These are phyloP conservation scores for Lasiodiplodia hormozganensis DNA, from an alignment of 2,329 filamentous ascomycete genomes.

Conservation along the genomic window DNA sequence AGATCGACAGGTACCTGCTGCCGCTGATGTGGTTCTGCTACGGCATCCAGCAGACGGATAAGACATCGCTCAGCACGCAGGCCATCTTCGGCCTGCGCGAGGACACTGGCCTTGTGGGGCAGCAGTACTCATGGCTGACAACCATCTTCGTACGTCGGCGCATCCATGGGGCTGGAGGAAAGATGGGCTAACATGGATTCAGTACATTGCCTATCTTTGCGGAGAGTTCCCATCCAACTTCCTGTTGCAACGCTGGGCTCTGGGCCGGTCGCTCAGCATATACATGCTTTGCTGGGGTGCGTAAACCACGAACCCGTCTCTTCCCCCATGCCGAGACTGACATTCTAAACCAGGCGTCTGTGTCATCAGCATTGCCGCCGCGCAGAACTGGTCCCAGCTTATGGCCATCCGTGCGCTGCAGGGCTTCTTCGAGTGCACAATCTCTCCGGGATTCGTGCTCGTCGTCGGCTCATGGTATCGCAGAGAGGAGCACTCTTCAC, in stretches of 20 bases:
- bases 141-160: constrained; percentile 55
- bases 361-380: constrained; percentile 27
- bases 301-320: not conserved
- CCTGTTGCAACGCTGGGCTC: constrained; percentile 30
- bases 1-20: constrained; percentile 28
- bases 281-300: constrained; percentile 29
- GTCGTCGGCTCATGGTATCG: constrained; percentile 46
- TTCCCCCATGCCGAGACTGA: not conserved
- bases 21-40: constrained; percentile 45
- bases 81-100: constrained; percentile 59
- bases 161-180: not conserved
- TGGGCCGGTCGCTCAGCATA: constrained; percentile 29
- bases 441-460: constrained; percentile 45
- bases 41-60: constrained; percentile 65
- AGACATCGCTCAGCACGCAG: constrained; percentile 51
- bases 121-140: constrained; percentile 65
- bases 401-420: constrained; percentile 46
- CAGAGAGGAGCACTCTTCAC: constrained; percentile 43
- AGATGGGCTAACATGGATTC: not conserved
- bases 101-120: constrained; percentile 56
- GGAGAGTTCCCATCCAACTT: constrained; percentile 34
- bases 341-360: constrained; percentile 20
- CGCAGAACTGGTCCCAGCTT: constrained; percentile 41
- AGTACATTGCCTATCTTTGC: constrained; percentile 45
- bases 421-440: constrained; percentile 49